Percentiles rank a stretch among this genome's conserved stretches.
Conservation (phyloP, 805 yeast species). For the Saccharomycopsis sp. region DNA sequence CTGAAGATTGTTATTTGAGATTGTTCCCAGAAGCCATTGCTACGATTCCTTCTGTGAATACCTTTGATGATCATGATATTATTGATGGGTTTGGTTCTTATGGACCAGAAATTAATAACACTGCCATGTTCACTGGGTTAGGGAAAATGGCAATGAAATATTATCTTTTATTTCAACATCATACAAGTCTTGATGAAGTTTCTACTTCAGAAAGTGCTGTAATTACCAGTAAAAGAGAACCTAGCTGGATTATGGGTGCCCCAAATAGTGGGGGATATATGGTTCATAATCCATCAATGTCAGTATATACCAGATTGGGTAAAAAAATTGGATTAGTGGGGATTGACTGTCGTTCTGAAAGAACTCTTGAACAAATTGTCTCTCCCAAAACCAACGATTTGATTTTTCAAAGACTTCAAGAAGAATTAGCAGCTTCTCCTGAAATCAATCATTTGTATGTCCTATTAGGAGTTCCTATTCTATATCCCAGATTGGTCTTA, state of each 20-base stretch:
- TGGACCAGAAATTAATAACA: slow-evolving; percentile 55
- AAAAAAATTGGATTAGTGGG: slow-evolving; percentile 61
- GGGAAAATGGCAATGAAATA: slow-evolving; percentile 76
- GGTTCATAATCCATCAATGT: slow-evolving; percentile 54
- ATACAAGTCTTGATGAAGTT: slow-evolving; percentile 38
- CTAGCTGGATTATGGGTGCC: slow-evolving; percentile 58
- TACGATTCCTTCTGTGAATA: slow-evolving; percentile 74
- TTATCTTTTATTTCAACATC: slow-evolving; percentile 89
- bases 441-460: slow-evolving; percentile 68
- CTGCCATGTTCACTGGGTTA: slow-evolving; percentile 54
- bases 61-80: slow-evolving; percentile 92
- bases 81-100: slow-evolving; percentile 96
- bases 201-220: no score
- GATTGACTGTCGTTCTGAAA: slow-evolving; percentile 87
- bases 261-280: slow-evolving; percentile 42
- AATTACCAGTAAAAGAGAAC: slow-evolving; percentile 34
- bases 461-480: slow-evolving; percentile 89
- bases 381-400: slow-evolving; percentile 42
- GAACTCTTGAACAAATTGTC: slow-evolving; percentile 52
- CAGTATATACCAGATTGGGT: slow-evolving; percentile 67
- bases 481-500: slow-evolving; percentile 92
- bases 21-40: slow-evolving; percentile 68
- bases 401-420: slow-evolving; percentile 48
- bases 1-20: slow-evolving; percentile 49
- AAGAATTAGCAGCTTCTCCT: slow-evolving; percentile 26